phyloP scores from a whole-genome alignment of 148 eudicot species.

The Chenopodium quinoa region DNA sequence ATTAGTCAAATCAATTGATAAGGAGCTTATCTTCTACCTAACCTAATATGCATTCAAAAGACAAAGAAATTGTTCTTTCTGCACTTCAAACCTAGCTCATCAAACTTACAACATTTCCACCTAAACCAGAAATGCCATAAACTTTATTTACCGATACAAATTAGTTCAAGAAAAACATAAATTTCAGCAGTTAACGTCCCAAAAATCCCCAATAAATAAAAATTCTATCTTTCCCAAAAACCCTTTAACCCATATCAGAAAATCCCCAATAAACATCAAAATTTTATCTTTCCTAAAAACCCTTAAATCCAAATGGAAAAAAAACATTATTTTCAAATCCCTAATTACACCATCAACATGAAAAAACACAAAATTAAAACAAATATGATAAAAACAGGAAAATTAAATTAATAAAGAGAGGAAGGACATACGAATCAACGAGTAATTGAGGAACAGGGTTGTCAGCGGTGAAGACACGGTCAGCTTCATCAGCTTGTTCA shows the following conservation, averaged over 20 bases:
- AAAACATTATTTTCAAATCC: not conserved
- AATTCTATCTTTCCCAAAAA: no score
- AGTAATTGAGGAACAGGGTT: constrained; percentile 51
- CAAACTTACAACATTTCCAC: not conserved
- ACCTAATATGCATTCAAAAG: not conserved
- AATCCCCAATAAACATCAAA: no score
- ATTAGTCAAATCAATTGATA: not conserved
- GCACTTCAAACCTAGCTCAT: not conserved
- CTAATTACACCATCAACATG: not conserved
- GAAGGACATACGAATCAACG: constrained; percentile 50
- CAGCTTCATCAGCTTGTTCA: constrained; percentile 79
- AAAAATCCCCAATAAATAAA: no score
- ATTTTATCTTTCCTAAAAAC: not conserved
- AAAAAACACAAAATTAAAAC: not conserved
- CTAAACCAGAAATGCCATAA: not conserved
- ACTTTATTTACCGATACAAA: not conserved
- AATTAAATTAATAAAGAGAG: not conserved
- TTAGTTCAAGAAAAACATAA: not conserved
- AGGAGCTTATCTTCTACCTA: not conserved
- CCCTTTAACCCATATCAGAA: no score
- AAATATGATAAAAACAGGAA: not conserved
- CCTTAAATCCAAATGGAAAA: not conserved
- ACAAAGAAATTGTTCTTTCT: not conserved
- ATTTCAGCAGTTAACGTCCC: not conserved
- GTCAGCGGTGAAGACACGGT: constrained; percentile 50